Percentiles rank a stretch among this genome's conserved stretches.
Conservation (phyloP, 345 rosid species). For the Aurinia saxatilis region DNA sequence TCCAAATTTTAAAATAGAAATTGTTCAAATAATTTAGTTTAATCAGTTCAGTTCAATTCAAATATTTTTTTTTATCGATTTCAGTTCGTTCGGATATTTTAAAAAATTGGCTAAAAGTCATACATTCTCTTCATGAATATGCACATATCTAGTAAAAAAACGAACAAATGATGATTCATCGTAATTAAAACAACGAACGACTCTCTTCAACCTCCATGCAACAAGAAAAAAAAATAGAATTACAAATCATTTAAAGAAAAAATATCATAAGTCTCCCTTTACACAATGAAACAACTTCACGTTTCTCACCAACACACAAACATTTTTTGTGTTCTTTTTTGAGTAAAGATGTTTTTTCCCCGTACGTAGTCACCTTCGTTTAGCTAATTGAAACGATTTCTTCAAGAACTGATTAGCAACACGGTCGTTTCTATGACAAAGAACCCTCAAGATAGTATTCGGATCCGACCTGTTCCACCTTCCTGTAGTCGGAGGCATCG, state of each 20-base stretch:
- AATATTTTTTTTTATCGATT: no score
- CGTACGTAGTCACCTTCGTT: slow-evolving; percentile 29
- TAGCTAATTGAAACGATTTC: slow-evolving; percentile 63
- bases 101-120: no score
- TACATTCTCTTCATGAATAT: not conserved
- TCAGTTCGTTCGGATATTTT: no score
- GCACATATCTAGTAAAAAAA: slow-evolving; percentile 11
- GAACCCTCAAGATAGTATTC: slow-evolving; percentile 63
- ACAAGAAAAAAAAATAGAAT: not conserved
- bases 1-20: no score
- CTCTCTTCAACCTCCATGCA: slow-evolving; percentile 4
- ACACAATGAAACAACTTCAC: slow-evolving; percentile 4
- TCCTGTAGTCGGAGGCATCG: slow-evolving; percentile 78
- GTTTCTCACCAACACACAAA: not conserved
- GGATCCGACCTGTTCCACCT: slow-evolving; percentile 79
- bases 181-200: not conserved
- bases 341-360: not conserved
- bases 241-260: not conserved
- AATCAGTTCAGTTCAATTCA: no score
- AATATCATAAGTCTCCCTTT: not conserved
- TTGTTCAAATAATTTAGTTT: no score
- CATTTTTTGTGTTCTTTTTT: not conserved
- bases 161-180: not conserved
- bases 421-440: slow-evolving; percentile 75
- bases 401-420: slow-evolving; percentile 60